phyloP scores from a whole-genome alignment of 2,329 filamentous ascomycete genomes.

The Phyllachora maydis region DNA sequence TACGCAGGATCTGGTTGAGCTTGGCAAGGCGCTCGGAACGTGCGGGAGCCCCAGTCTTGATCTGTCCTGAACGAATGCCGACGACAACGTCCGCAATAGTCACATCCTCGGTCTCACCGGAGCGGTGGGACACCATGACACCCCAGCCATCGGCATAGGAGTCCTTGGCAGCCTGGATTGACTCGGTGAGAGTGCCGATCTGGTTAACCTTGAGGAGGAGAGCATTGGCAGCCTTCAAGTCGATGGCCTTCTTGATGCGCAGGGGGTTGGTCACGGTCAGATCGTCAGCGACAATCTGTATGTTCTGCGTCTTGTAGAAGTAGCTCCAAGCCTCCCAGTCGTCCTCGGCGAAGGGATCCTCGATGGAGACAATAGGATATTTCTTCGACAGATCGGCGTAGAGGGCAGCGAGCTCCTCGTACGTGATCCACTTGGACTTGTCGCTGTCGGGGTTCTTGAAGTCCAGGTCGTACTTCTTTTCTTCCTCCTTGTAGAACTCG shows the following conservation, averaged over 20 bases:
- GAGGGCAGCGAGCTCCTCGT: constrained; percentile 84
- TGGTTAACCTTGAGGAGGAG: constrained; percentile 99
- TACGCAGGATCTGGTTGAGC: constrained; percentile 99
- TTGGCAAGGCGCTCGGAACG: constrained; percentile 97
- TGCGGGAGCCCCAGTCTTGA: constrained; percentile 95
- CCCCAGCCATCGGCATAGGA: constrained; percentile 91
- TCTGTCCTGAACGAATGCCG: constrained; percentile 89
- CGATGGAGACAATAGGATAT: constrained; percentile 97
- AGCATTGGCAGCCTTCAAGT: constrained; percentile 96
- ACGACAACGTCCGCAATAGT: constrained; percentile 97
- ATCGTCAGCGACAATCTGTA: constrained; percentile 97
- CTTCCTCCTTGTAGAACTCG: constrained; percentile 97
- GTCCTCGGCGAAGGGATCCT: constrained; percentile 98
- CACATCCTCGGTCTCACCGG: constrained; percentile 98
- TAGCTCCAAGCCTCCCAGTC: constrained; percentile 99
- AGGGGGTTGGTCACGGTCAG: constrained; percentile 97
- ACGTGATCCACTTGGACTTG: constrained; percentile 92
- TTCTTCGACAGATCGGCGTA: constrained; percentile 79
- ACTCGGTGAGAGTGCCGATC: constrained; percentile 96
- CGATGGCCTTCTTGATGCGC: constrained; percentile 99
- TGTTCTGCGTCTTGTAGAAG: constrained; percentile 98
- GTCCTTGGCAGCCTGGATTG: constrained; percentile 97
- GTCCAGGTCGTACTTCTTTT: constrained; percentile 99
- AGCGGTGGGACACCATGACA: constrained; percentile 99
- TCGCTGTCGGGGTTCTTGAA: constrained; percentile 99